These are phyloP conservation scores for Boletus fagicola DNA, from an alignment of 768 basidiomycete genomes.

Conservation along the genomic window DNA sequence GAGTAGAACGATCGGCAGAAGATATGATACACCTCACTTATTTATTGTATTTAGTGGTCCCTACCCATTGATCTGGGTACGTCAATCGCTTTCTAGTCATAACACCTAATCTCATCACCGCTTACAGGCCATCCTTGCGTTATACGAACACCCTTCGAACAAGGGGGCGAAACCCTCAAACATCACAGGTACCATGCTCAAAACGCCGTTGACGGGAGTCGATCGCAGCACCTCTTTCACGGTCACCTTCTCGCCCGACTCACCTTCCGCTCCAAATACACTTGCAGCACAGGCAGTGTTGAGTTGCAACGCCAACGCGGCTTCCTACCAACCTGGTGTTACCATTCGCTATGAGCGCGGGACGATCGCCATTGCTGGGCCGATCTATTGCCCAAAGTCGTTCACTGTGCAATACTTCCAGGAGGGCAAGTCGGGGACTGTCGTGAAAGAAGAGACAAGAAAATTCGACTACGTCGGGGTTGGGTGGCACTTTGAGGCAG, in stretches of 20 bases:
- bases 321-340: constrained; percentile 49
- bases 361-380: constrained; percentile 58
- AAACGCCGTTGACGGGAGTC: constrained; percentile 74
- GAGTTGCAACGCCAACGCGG: constrained; percentile 62
- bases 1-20: constrained; percentile 29
- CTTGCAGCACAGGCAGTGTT: constrained; percentile 72
- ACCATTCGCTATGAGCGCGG: constrained; percentile 76
- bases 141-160: constrained; percentile 82
- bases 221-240: constrained; percentile 76
- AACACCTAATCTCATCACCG: constrained; percentile 11
- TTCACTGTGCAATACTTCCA: constrained; percentile 65
- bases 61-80: constrained; percentile 78
- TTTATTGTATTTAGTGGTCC: constrained; percentile 54
- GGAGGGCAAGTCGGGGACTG: constrained; percentile 40
- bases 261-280: constrained; percentile 30
- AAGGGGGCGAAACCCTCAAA: constrained; percentile 52
- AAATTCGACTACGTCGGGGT: constrained; percentile 59
- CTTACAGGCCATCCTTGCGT: constrained; percentile 66
- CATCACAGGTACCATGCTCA: constrained; percentile 70
- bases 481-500: constrained; percentile 86
- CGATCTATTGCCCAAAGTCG: constrained; percentile 64
- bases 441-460: constrained; percentile 56
- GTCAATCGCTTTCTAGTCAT: constrained; percentile 13
- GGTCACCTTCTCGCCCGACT: constrained; percentile 59
- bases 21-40: constrained; percentile 1